Conservation (phyloP, 208 protist genomes). For the Crithidia fasciculata region DNA sequence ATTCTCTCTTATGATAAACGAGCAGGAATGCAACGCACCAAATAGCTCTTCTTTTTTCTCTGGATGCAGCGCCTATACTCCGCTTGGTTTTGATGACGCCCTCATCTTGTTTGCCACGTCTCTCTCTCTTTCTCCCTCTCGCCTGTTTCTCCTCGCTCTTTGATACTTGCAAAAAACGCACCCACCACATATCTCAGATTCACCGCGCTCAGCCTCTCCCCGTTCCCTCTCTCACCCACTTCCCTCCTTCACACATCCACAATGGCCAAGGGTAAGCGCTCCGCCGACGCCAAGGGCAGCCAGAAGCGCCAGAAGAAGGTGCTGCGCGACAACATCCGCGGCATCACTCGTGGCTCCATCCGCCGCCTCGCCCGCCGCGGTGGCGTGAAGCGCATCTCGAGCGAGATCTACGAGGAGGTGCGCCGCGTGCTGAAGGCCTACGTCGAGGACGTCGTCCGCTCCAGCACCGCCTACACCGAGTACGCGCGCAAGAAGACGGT, state of each 20-base stretch:
- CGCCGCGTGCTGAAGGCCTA: slow-evolving; percentile 84
- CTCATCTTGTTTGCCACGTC: no score
- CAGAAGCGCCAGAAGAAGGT: slow-evolving; percentile 89
- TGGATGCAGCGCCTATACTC: no score
- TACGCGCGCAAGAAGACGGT: slow-evolving; percentile 84
- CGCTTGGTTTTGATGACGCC: no score
- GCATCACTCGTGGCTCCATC: slow-evolving; percentile 88
- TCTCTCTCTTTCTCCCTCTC: no score
- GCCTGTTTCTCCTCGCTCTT: no score
- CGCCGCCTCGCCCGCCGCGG: slow-evolving; percentile 91
- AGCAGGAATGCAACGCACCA: no score
- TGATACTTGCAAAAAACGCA: no score
- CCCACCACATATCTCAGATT: no score
- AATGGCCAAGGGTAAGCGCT: slow-evolving; percentile 80
- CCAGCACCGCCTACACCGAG: slow-evolving; percentile 84
- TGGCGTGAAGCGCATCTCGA: slow-evolving; percentile 92
- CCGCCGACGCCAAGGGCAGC: slow-evolving; percentile 64
- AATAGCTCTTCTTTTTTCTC: no score
- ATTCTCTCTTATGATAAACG: no score
- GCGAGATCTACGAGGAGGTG: slow-evolving; percentile 73
- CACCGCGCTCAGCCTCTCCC: neutral
- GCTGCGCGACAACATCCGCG: slow-evolving; percentile 86
- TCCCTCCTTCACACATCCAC: neutral
- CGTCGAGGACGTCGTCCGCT: slow-evolving; percentile 83
- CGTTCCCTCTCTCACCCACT: neutral